Evolutionary conservation across 148 eudicot species (phyloP).

Genomic region (Vaccinium corymbosum): DNA sequence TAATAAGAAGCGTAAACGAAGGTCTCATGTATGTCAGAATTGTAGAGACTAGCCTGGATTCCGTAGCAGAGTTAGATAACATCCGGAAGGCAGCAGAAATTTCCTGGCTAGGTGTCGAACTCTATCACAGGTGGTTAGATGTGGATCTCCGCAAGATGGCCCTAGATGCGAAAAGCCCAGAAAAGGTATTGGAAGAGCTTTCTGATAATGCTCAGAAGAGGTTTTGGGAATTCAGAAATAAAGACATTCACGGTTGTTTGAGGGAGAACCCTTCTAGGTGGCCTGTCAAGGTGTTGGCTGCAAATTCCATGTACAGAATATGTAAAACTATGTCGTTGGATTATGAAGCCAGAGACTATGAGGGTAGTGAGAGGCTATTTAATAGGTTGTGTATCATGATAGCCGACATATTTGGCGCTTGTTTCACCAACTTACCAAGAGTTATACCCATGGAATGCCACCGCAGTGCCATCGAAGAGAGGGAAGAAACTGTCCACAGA

Average conservation of each 20-base stretch:
- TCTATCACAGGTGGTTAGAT: conserved; percentile 43
- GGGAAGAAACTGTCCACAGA: conserved; percentile 35
- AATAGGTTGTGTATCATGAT: conserved; percentile 37
- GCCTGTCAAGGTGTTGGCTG: conserved; percentile 47
- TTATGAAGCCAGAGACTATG: conserved; percentile 15
- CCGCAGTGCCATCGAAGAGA: conserved; percentile 39
- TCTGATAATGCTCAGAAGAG: conserved; percentile 31
- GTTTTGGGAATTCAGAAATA: conserved; percentile 20
- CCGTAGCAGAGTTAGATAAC: conserved; percentile 21
- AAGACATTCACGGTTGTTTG: conserved; percentile 19
- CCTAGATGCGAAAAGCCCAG: conserved; percentile 21
- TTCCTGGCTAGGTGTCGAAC: conserved; percentile 43
- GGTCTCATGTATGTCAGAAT: conserved; percentile 35
- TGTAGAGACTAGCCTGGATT: conserved; percentile 31
- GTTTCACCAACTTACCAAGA: conserved; percentile 33
- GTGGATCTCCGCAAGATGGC: conserved; percentile 38
- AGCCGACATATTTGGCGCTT: conserved; percentile 37
- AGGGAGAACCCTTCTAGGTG: conserved; percentile 32
- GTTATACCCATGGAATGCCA: conserved; percentile 41
- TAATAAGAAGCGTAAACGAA: conserved; percentile 31
- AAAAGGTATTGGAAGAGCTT: conserved; percentile 33
- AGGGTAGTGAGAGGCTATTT: conserved; percentile 26
- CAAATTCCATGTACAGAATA: conserved; percentile 51
- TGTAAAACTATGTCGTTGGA: conserved; percentile 34
- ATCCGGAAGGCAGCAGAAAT: conserved; percentile 41